Evolutionary conservation across 2,329 filamentous ascomycete genomes (phyloP).

Genomic region (Aspergillus sp.): DNA sequence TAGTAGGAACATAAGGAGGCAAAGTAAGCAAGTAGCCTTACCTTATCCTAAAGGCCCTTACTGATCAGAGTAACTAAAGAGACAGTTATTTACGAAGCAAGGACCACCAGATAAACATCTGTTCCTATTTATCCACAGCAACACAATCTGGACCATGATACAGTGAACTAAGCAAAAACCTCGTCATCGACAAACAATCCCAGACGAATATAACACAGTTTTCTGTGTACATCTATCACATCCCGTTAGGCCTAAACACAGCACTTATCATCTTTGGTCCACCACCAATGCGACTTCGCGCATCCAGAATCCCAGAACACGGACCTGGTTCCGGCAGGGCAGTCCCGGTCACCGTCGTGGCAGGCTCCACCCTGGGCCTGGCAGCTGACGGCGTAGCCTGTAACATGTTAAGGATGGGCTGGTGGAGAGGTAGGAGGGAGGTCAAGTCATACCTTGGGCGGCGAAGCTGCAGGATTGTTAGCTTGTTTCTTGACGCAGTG

Average conservation of each 20-base stretch:
- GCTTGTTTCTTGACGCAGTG: neutral
- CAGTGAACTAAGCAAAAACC: too few relatives aligned
- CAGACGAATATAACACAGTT: too few relatives aligned
- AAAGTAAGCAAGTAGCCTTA: too few relatives aligned
- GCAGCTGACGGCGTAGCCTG: conserved; percentile 7
- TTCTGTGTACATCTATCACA: too few relatives aligned
- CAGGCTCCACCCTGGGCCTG: conserved; percentile 2
- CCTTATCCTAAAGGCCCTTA: too few relatives aligned
- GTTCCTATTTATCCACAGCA: too few relatives aligned
- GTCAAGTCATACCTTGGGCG: neutral
- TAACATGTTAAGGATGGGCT: neutral
- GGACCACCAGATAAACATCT: too few relatives aligned
- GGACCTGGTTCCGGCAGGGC: neutral
- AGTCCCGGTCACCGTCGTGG: conserved; percentile 4
- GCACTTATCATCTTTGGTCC: conserved; percentile 7
- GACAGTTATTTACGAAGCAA: too few relatives aligned
- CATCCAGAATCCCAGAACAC: conserved; percentile 5
- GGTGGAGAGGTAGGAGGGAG: neutral
- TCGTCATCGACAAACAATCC: too few relatives aligned
- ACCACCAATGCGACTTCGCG: neutral
- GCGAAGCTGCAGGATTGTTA: conserved; percentile 2
- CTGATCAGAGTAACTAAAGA: too few relatives aligned
- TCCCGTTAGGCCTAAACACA: neutral
- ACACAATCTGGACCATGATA: too few relatives aligned
- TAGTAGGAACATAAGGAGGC: too few relatives aligned